A percentile compares a stretch with the other conserved stretches of the same genome.
Evolutionary conservation across 257 asterid genomes (phyloP).

Genomic region (Lycium ferocissimum): DNA sequence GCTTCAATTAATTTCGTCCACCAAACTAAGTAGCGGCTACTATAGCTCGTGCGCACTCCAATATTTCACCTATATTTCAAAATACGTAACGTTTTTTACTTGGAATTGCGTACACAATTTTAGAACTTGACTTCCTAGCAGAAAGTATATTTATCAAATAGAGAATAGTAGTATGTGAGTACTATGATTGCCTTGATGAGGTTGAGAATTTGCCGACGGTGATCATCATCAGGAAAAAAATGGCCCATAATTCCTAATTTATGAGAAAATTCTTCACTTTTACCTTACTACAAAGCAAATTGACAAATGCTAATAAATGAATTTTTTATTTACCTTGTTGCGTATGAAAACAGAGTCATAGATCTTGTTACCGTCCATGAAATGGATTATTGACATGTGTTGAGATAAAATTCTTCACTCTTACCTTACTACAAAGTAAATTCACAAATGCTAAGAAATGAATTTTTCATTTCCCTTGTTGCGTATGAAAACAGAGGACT

Average conservation of each 20-base stretch:
- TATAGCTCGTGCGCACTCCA: neutral
- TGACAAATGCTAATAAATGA: neutral
- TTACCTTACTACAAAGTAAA: neutral
- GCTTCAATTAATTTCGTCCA: neutral
- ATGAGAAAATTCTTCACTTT: neutral
- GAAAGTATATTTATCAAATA: neutral
- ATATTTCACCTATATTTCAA: neutral
- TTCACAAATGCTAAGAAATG: too few relatives aligned
- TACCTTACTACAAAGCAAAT: neutral
- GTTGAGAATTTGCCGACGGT: neutral
- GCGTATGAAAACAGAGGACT: neutral
- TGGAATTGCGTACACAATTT: neutral
- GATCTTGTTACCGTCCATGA: too few relatives aligned
- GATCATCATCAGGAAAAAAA: neutral
- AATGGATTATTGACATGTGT: too few relatives aligned
- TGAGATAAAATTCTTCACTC: neutral
- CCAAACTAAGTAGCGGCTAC: neutral
- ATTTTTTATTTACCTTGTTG: too few relatives aligned
- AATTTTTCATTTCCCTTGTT: neutral
- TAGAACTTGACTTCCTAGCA: neutral
- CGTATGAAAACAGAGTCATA: too few relatives aligned
- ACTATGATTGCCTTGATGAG: neutral
- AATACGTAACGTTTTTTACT: neutral
- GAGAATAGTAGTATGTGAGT: neutral
- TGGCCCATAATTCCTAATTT: neutral